Evolutionary conservation across 176 grass and related monocot genomes (phyloP), one percentile per base, ranked within the genome.

Genomic region (Zoysia pacifica): DNA sequence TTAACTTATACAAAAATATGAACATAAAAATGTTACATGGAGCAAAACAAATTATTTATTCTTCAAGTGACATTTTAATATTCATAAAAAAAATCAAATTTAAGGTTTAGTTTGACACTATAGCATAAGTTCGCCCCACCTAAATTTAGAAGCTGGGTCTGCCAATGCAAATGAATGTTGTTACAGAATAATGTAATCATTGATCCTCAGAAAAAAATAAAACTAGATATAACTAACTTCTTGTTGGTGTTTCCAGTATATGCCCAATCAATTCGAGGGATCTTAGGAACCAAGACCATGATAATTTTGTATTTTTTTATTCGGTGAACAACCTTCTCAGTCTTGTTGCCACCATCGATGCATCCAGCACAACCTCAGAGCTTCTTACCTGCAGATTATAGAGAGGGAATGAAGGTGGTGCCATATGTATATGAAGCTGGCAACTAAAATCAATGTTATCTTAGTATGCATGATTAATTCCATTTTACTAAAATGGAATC

Each of bases 61-160:
- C 28, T 28, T 28, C 28, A 28, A 28, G 28, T 28, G 0, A 28
- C 28, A 28, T 28, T 28, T 28, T 28, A 28, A 28, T 28, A 28
- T 28, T 28, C 28, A 28, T 28, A 28, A 28, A 28, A 28, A 28
- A 28, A 28, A 28, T 28, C 28, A 28, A 28, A 28, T 28, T 28
- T 28, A 28, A 28, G 28, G 28, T 28, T 28, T 28, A 28, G 28
- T 28, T 28, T 28, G 28, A 28, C 28, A 28, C 28, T 28, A 28
- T 9, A 67, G 64, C 11, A 19, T 62, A n/a, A 28, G 81, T 70
- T n/a, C 84, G 73, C 48, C n/a, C 38, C 70, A 70, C 70, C 5
- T 87, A 50, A 87, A 53, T 4, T 10, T 75, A 66, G 81, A 40
- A 6, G 82, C 77, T 48, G 47, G 76, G 12, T 87, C 84, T 50